phyloP scores from a whole-genome alignment of 2,329 filamentous ascomycete species.

The Penicillium italicum region DNA sequence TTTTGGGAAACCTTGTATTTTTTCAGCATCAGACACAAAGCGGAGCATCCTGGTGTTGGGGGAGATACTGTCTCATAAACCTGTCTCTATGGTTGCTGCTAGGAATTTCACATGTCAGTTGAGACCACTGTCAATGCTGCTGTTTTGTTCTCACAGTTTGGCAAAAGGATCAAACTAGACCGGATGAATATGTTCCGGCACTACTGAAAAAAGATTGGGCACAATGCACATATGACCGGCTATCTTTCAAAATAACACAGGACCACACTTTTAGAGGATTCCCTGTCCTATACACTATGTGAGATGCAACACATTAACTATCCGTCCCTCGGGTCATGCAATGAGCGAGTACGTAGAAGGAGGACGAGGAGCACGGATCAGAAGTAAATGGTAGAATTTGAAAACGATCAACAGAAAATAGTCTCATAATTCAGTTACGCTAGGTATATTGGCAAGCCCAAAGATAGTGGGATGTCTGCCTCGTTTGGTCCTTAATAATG shows the following conservation, averaged over 20 bases:
- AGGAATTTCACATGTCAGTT: background rate
- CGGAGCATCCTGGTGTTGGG: background rate
- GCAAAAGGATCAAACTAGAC: background rate
- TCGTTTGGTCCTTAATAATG: slow-evolving; percentile 8
- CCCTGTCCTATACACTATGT: too few relatives aligned
- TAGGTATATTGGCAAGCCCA: background rate
- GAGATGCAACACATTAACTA: background rate
- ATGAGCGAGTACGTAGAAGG: background rate
- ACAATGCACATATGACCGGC: background rate
- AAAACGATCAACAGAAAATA: background rate
- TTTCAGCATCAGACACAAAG: background rate
- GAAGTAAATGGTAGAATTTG: background rate
- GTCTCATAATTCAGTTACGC: background rate
- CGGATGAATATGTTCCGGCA: too few relatives aligned
- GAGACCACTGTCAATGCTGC: background rate
- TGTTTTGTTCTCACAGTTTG: background rate
- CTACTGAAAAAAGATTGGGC: background rate
- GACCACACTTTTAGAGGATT: too few relatives aligned
- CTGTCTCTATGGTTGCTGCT: background rate
- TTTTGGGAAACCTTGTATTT: background rate
- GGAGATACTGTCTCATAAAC: background rate
- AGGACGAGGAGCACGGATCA: background rate
- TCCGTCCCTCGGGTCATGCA: background rate
- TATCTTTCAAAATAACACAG: background rate
- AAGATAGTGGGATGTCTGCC: slow-evolving; percentile 6